Base-by-base conservation (phyloP, 768 basidiomycete species). In the Tulasnella sp. region DNA sequence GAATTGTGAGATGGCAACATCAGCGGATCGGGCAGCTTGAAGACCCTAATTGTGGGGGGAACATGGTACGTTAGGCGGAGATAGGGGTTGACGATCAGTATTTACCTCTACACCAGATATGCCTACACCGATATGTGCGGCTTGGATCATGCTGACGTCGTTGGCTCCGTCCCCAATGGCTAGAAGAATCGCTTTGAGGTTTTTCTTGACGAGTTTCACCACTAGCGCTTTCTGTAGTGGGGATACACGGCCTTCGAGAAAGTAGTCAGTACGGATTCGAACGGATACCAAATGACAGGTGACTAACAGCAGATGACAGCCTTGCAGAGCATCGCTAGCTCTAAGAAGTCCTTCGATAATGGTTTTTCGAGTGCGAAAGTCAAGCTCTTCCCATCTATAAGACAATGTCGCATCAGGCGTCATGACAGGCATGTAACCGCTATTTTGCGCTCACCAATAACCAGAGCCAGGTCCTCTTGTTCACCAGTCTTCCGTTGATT, bases 81-180 rank as follows among this genome's bases (percentile, higher is more conserved):
- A n/a, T n/a, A n/a, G n/a, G n/a, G n/a, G n/a, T n/a, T n/a, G n/a
- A n/a, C n/a, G n/a, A n/a, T n/a, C n/a, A 47, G 21, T 4, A 15
- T 17, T 19, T 65, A 89, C 91, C 79, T 99, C 95, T 23, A 97
- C 88, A 55, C 95, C 95, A 47, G 94, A 97, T 50, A 98, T 98
- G 66, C 95, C 95, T 56, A 98, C 86, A 29, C 95, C 95, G 48
- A 98, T 89, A 68, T 98, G 95, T 0, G 95, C 95, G 34, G 95
- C 95, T 69, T 98, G 95, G 61, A 98, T 98, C 95, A 98, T 98
- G 69, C 90, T 90, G 65, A 98, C 95, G 70, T 98, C 95, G 70
- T 97, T 98, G 1, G 95, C 95, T 51, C 95, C 95, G 64, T 98
- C 95, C 21, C 95, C 95, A 52, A 98, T 97, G 2, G 95, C 95